Evolutionary conservation across 257 asterid genomes (phyloP).

Genomic region (Solanum dulcamara): DNA sequence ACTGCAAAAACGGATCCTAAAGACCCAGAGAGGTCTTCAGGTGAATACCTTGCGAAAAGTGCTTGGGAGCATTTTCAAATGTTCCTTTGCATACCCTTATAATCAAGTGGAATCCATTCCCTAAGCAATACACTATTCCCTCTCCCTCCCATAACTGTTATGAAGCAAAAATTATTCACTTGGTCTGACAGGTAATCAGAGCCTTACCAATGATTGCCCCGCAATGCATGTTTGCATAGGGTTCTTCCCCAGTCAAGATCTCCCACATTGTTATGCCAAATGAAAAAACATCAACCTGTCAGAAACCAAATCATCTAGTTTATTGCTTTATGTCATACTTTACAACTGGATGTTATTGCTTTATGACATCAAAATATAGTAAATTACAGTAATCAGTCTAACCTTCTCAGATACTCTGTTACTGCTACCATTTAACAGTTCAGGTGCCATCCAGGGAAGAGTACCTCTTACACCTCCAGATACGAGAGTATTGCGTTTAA

Average conservation of each 20-base stretch:
- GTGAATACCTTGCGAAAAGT: background rate
- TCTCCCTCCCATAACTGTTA: background rate
- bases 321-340: background rate
- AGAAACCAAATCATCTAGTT: constrained; percentile 3
- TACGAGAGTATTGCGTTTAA: constrained; percentile 59
- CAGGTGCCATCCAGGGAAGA: constrained; percentile 85
- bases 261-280: constrained; percentile 73
- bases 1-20: background rate
- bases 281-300: constrained; percentile 76
- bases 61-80: background rate
- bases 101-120: background rate
- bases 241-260: constrained; percentile 71
- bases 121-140: background rate
- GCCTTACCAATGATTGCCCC: constrained; percentile 70
- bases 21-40: background rate
- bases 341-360: background rate
- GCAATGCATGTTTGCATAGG: constrained; percentile 75
- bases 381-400: background rate
- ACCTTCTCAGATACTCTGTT: constrained; percentile 60
- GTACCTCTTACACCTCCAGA: constrained; percentile 77
- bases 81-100: background rate
- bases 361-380: background rate
- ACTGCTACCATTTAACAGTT: constrained; percentile 56
- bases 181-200: background rate
- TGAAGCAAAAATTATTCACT: background rate